These are phyloP conservation scores for Hypsizygus ulmarius DNA, from an alignment of 1,284 basidiomycete genomes.

Conservation along the genomic window DNA sequence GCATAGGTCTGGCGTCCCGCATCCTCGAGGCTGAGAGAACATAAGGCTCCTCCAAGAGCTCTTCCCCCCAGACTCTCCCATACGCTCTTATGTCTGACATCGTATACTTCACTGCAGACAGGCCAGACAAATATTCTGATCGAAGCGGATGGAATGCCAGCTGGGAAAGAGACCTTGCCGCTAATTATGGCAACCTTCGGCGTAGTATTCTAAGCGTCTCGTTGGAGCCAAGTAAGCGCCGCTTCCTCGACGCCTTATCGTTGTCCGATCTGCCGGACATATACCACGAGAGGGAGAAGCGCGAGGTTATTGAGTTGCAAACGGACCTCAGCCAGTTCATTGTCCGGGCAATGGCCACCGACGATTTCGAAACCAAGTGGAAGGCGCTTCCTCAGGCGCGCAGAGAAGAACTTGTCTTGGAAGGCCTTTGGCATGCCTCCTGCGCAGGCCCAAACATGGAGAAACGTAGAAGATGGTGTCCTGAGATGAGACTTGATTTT, in stretches of 20 bases:
- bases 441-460: slow-evolving; percentile 2
- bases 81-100: not conserved
- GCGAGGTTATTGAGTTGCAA: not conserved
- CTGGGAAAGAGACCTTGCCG: not conserved
- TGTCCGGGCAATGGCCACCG: not conserved
- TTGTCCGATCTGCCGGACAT: too few species aligned
- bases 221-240: not conserved
- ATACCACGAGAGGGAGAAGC: not conserved
- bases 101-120: not conserved
- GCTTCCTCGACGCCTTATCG: too few species aligned
- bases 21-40: too few species aligned
- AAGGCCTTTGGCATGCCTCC: slow-evolving; percentile 1
- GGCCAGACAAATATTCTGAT: not conserved
- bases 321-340: not conserved
- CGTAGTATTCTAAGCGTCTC: not conserved
- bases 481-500: slow-evolving; percentile 8
- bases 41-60: not conserved
- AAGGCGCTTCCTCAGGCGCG: not conserved
- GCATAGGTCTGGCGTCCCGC: too few species aligned
- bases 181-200: not conserved
- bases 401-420: slow-evolving; percentile 1
- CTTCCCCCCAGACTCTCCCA: too few species aligned
- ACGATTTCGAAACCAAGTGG: not conserved
- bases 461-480: slow-evolving; percentile 7
- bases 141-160: slow-evolving; percentile 1